Base-by-base conservation (phyloP, 192 early-diverging fungal species). In the Backusella psychrophila region DNA sequence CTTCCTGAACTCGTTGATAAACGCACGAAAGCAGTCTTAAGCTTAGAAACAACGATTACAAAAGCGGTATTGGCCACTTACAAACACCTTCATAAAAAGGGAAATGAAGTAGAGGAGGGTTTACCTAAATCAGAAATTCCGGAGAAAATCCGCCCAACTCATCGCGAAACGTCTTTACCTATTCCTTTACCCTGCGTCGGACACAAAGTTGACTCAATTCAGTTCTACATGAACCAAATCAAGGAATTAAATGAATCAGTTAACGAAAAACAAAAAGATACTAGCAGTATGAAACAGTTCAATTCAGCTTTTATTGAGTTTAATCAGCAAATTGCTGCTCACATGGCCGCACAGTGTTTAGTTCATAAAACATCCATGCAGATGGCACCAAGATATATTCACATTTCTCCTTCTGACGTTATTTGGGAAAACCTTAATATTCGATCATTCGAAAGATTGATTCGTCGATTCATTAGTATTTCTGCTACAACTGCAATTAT, bases 231-330 rank as follows among this genome's bases (percentile, higher is more conserved):
- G 21, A 52, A 80, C 4, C 65, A 82, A 31, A 81, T 91, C 12
- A 39, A 56, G 1, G 75, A 78, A 35, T 66, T 91, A 6, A 89
- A 90, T 82, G 44, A 80, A 36, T 69, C 73, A 19, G 91, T 93
- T 14, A 73, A 81, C 0, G 53, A 83, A 15, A 72, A 74, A 1
- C 83, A 85, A 71, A 41, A 84, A 29, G 35, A 82, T 1, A 36
- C 74, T 4, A 67, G 74, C 46, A n/a, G 68, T 3, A 75, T 83
- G 59, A 71, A 67, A 21, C 81, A 84, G 14, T 73, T 87, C 70
- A 86, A 89, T 26, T 91, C 93, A 33, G 95, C 94, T 4, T 94
- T 97, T 81, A 88, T 97, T 19, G 87, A 93, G 80, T 97, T 97
- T 79, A 87, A 89, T 65, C 81, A 85, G 65, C 89, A 92, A 65